phyloP scores from a whole-genome alignment of 129 eudicot genomes.

The Chrysanthemum makinoi region DNA sequence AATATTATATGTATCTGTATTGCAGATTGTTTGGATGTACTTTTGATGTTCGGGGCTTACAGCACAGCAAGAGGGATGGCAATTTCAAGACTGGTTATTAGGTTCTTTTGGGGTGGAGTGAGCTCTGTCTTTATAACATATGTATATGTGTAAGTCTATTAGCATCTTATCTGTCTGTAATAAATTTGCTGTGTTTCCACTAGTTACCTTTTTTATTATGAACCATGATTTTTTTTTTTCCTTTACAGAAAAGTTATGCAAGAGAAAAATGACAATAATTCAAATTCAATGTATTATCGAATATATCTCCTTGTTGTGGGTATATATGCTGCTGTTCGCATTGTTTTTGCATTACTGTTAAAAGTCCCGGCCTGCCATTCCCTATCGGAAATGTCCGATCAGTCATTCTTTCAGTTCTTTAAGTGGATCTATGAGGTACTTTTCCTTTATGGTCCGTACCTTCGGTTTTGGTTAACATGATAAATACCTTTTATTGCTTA shows the following conservation, averaged over 20 bases:
- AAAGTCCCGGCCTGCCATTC: slow-evolving; percentile 82
- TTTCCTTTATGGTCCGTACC: slow-evolving; percentile 15
- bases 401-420: slow-evolving; percentile 84
- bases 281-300: slow-evolving; percentile 66
- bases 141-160: slow-evolving; percentile 70
- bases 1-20: slow-evolving; percentile 10
- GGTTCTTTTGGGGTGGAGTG: slow-evolving; percentile 80
- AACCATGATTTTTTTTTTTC: slow-evolving; percentile 16
- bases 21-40: slow-evolving; percentile 80
- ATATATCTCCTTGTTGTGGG: slow-evolving; percentile 84
- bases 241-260: slow-evolving; percentile 73
- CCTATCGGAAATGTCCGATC: slow-evolving; percentile 81
- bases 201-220: slow-evolving; percentile 10
- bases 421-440: slow-evolving; percentile 96
- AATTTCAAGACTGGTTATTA: slow-evolving; percentile 80
- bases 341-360: slow-evolving; percentile 62
- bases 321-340: slow-evolving; percentile 76
- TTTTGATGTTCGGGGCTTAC: slow-evolving; percentile 95
- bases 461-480: slow-evolving; percentile 10
- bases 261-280: slow-evolving; percentile 48
- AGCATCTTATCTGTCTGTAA: slow-evolving; percentile 3
- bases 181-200: slow-evolving; percentile 1
- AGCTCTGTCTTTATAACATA: slow-evolving; percentile 75
- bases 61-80: slow-evolving; percentile 95
- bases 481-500: not conserved